Base-by-base conservation (phyloP, 2,329 filamentous ascomycete species). In the Epichloe brachyelytri region DNA sequence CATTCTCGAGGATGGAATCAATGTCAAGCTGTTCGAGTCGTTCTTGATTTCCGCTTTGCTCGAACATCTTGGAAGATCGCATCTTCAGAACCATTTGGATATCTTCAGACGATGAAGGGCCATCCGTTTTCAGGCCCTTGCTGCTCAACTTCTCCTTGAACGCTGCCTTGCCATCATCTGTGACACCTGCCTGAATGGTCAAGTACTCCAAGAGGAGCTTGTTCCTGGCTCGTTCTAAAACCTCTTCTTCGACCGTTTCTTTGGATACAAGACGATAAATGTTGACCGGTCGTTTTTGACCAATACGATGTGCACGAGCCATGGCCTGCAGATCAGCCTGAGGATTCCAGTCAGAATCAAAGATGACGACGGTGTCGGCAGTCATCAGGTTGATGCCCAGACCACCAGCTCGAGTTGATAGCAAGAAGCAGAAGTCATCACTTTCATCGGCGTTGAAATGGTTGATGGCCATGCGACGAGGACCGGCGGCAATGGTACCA, bases 311-410 rank as follows among this genome's bases (percentile, higher is more conserved):
- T 53, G 94, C 94, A 68, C 93, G 85, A 53, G 93, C 93, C 93
- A 98, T 98, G 40, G 93, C 93, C 66, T 98, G 93, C 58, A 98
- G 72, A 73, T 98, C 94, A 6, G 93, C 93, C 66, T 98, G 93
- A 17, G 93, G 94, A 59, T 98, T 98, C 93, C 94, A 98, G 62
- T 96, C 90, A 0, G 93, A 97, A 66, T 98, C 94, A 61, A 97
- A 98, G 43, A 98, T 85, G 60, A 98, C 84, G 57, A 98, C 93
- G 0, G 93, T 98, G 62, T 98, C 94, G 7, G 93, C 93, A 22
- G 93, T 97, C 88, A 97, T 98, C 50, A 98, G 71, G 61, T 98
- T 98, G 73, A 98, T 98, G 55, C 93, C 93, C n/a, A 98, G 76
- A 66, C 93, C 93, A 73, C 93, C 93, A 50, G 93, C 93, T 62